phyloP scores from a whole-genome alignment of 805 yeast genomes.

The Saccharomycopsis olivae region DNA sequence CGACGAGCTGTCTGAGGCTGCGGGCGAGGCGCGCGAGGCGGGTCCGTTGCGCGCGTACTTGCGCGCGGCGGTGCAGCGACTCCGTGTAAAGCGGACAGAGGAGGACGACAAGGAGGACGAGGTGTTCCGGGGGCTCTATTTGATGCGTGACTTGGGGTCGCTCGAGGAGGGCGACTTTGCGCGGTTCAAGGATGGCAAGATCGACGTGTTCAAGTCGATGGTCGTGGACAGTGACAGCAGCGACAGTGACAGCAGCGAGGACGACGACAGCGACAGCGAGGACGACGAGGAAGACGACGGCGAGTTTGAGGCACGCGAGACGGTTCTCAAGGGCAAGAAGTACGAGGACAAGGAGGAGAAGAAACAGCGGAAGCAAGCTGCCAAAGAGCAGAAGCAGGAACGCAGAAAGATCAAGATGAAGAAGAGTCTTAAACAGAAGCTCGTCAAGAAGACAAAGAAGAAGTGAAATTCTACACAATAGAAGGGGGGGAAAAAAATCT shows the following conservation, averaged over 20 bases:
- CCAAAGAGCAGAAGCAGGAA: slow-evolving; percentile 70
- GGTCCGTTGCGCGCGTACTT: too few species aligned
- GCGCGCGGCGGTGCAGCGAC: too few species aligned
- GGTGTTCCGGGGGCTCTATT: slow-evolving; percentile 70
- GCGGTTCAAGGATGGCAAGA: slow-evolving; percentile 68
- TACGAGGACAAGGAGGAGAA: slow-evolving; percentile 70
- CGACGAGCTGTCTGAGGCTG: too few species aligned
- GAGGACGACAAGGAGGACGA: slow-evolving; percentile 68
- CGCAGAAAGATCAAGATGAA: slow-evolving; percentile 76
- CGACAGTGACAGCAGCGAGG: slow-evolving; percentile 26
- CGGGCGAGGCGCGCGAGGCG: too few species aligned
- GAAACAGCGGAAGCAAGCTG: slow-evolving; percentile 60
- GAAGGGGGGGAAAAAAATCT: too few species aligned
- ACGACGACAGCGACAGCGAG: slow-evolving; percentile 25
- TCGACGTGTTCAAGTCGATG: slow-evolving; percentile 62
- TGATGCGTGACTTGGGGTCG: slow-evolving; percentile 72
- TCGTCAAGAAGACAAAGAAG: slow-evolving; percentile 45
- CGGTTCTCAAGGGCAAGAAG: slow-evolving; percentile 56
- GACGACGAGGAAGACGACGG: slow-evolving; percentile 29
- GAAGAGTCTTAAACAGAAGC: slow-evolving; percentile 70
- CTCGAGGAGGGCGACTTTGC: slow-evolving; percentile 84
- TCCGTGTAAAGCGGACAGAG: slow-evolving; percentile 38
- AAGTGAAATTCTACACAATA: slow-evolving; percentile 20
- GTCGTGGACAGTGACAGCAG: slow-evolving; percentile 31
- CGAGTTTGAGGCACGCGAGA: slow-evolving; percentile 32